Conservation (phyloP, 116 monocot genomes). For the Posidonia oceanica region DNA sequence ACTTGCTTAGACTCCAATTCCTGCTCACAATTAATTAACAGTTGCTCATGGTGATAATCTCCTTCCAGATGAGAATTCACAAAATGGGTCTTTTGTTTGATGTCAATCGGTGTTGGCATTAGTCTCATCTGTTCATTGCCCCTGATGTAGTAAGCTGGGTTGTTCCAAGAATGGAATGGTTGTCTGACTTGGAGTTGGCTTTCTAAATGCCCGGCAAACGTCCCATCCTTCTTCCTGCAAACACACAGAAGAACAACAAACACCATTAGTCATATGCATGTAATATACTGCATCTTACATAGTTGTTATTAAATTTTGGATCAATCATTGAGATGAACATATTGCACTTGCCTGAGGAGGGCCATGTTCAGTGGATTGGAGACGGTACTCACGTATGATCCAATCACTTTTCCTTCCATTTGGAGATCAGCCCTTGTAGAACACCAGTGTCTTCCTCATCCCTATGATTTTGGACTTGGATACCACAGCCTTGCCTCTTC, state of each 20-base stretch:
- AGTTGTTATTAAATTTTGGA: background rate
- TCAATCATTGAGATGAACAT: background rate
- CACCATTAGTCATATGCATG: too few species aligned
- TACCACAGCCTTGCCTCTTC: constrained; percentile 80
- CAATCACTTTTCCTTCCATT: constrained; percentile 76
- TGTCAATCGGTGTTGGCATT: background rate
- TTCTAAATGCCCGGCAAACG: constrained; percentile 68
- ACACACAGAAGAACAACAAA: background rate
- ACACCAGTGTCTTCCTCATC: constrained; percentile 94
- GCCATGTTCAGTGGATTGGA: constrained; percentile 43
- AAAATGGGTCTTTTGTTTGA: constrained; percentile 5
- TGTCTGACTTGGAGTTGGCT: constrained; percentile 45
- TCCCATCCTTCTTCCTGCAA: constrained; percentile 83
- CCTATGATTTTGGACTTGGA: constrained; percentile 64
- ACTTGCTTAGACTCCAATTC: constrained; percentile 26
- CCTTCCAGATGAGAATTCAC: constrained; percentile 13
- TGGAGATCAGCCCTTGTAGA: constrained; percentile 79
- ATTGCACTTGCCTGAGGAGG: constrained; percentile 43
- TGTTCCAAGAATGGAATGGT: constrained; percentile 24
- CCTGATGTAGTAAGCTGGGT: constrained; percentile 2
- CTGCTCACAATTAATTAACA: background rate
- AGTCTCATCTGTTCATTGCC: constrained; percentile 11
- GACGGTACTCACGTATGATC: constrained; percentile 92
- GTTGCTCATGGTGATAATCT: constrained; percentile 13
- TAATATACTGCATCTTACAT: background rate